Percentiles rank a stretch among this genome's conserved stretches.
Conservation (phyloP, 768 basidiomycete species). For the Chalciporus piperatus region DNA sequence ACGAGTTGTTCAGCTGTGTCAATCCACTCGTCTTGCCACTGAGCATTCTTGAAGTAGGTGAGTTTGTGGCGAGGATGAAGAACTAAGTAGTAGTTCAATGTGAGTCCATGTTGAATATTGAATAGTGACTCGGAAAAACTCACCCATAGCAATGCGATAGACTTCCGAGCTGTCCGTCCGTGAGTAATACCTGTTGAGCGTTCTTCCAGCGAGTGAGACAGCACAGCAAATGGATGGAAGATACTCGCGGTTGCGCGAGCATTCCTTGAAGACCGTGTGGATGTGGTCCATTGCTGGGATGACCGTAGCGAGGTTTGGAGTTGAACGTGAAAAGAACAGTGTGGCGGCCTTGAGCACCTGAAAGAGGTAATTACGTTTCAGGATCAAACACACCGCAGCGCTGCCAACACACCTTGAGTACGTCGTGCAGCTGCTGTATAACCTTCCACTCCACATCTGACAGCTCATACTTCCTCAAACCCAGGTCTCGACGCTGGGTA, state of each 20-base stretch:
- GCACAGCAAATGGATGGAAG: slow-evolving; percentile 3
- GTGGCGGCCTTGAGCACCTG: slow-evolving; percentile 26
- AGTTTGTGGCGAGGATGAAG: neutral
- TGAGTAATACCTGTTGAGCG: slow-evolving; percentile 2
- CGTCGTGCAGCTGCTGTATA: slow-evolving; percentile 10
- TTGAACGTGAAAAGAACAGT: slow-evolving; percentile 21
- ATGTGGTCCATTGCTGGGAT: slow-evolving; percentile 37
- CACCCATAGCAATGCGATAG: neutral
- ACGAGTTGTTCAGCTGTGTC: neutral
- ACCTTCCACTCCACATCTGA: slow-evolving; percentile 13
- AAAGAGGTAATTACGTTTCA: no score
- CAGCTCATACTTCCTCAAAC: slow-evolving; percentile 14
- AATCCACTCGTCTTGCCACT: neutral
- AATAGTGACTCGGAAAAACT: no score
- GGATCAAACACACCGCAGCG: neutral
- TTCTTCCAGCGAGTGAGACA: neutral
- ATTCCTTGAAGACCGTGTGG: no score
- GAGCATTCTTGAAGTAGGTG: neutral
- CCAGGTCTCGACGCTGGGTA: neutral
- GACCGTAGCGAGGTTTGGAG: slow-evolving; percentile 23
- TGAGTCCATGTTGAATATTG: no score
- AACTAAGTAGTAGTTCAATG: neutral
- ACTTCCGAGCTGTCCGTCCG: neutral
- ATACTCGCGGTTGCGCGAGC: no score
- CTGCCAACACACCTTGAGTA: slow-evolving; percentile 19